Evolutionary conservation across 1,284 basidiomycete genomes (phyloP).

Genomic region (Kalmanozyma brasiliensis): DNA sequence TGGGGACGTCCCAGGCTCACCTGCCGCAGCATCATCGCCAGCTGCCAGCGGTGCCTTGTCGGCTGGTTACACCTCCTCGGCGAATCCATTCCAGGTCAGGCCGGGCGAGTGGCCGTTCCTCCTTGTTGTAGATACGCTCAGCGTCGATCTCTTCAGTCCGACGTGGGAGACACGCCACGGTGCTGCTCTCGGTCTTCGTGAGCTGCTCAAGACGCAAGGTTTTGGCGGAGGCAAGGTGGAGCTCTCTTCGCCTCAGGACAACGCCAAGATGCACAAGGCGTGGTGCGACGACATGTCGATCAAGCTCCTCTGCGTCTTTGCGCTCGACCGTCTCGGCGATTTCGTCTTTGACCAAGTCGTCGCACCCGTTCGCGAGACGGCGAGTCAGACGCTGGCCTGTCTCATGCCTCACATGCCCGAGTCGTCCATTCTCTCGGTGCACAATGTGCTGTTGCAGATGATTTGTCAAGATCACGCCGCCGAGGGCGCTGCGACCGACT

Average conservation of each 20-base stretch:
- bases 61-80: slow-evolving; percentile 38
- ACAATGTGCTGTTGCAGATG: slow-evolving; percentile 88
- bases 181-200: slow-evolving; percentile 88
- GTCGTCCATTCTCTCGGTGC: slow-evolving; percentile 80
- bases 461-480: slow-evolving; percentile 81
- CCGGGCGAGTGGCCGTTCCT: slow-evolving; percentile 89
- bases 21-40: slow-evolving; percentile 28
- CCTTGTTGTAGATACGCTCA: slow-evolving; percentile 82
- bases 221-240: slow-evolving; percentile 77
- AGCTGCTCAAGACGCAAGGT: slow-evolving; percentile 87
- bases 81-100: slow-evolving; percentile 61
- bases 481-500: slow-evolving; percentile 23
- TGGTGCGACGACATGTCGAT: slow-evolving; percentile 91
- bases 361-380: slow-evolving; percentile 95
- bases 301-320: slow-evolving; percentile 87
- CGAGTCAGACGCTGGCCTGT: slow-evolving; percentile 91
- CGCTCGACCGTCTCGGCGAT: slow-evolving; percentile 97
- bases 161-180: slow-evolving; percentile 96
- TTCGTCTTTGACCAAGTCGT: slow-evolving; percentile 97
- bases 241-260: slow-evolving; percentile 33
- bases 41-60: slow-evolving; percentile 25
- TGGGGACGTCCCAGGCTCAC: slow-evolving; percentile 30
- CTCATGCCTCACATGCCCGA: slow-evolving; percentile 84
- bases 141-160: slow-evolving; percentile 83
- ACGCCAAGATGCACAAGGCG: slow-evolving; percentile 73